A percentile compares a stretch with the other conserved stretches of the same genome.
phyloP scores from a whole-genome alignment of 225 moss, liverwort and hornwort species.

The Asterella californica region DNA sequence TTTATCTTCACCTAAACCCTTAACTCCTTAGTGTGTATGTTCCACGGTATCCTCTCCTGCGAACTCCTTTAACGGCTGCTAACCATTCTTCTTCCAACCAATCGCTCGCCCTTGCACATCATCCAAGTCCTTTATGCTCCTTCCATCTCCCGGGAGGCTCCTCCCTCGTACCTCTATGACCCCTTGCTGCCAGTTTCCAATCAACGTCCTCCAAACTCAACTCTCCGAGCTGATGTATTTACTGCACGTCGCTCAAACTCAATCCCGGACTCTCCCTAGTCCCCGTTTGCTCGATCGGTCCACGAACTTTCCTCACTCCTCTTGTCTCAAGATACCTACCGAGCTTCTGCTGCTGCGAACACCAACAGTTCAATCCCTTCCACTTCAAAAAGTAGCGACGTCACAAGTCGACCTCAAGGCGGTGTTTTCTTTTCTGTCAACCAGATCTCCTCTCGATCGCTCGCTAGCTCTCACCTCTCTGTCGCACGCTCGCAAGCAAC shows the following conservation, averaged over 20 bases:
- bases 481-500: not conserved
- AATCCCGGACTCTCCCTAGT: not conserved
- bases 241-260: not conserved
- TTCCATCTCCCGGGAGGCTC: constrained; percentile 14
- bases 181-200: not conserved
- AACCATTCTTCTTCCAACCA: not conserved
- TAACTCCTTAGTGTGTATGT: not conserved
- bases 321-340: not conserved
- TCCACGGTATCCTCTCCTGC: not conserved
- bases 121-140: constrained; percentile 18
- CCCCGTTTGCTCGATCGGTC: not conserved
- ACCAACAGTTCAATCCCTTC: not conserved
- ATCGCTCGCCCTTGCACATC: not conserved
- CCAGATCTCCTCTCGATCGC: not conserved
- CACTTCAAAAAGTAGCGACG: not conserved
- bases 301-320: not conserved
- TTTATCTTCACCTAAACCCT: not conserved
- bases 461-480: not conserved
- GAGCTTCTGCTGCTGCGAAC: not conserved
- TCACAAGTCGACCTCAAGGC: not conserved
- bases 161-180: not conserved
- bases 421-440: not conserved
- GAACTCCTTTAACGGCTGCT: not conserved
- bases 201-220: not conserved
- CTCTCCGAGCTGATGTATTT: not conserved